Base-by-base conservation (phyloP, 2,329 filamentous ascomycete species). In the Ophiostoma himal-ulmi region DNA sequence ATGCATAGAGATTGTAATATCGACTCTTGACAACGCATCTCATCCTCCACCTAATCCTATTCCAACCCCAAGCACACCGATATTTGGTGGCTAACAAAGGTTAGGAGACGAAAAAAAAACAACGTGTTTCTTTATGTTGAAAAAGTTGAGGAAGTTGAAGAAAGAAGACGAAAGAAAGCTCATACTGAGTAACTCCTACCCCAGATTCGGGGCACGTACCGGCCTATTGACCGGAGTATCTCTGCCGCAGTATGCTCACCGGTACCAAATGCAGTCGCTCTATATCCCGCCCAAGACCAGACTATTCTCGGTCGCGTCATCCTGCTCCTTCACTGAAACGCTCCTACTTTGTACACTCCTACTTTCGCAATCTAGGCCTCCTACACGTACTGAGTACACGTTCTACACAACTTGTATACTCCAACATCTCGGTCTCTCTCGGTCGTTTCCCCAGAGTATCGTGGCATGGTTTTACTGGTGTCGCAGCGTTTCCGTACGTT, bases 201-300 rank as follows among this genome's bases (percentile, higher is more conserved):
- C 57, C 57, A 62, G 57, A 62, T 26, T 62, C 26, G 57, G 57
- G 26, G 22, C 52, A 57, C 52, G 52, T 57, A 62, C 26, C 57
- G 57, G 57, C 57, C 57, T 62, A 62, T 62, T 62, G 57, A 17
- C 57, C 57, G 57, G 57, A 22, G 57, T 62, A 62, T 62, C 26
- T 30, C 57, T 62, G 57, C 54, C 22, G 57, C 26, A 13, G 26
- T 62, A 11, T 57, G 52, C 22, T 57, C 20, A 57, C 52, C 22
- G 52, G 52, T 57, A 22, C 10, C 52, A 57, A 57, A 20, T 48
- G 44, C 44, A 48, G 44, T 5, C 17, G 44, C 14, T 48, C 44
- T 48, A 10, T 48, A 17, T 48, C 44, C 44, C 44, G 44, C 44
- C 44, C 44, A 48, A 48, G 44, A 48, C 13, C 41, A 44, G 44